Evolutionary conservation across 2,329 filamentous ascomycete species (phyloP).

Genomic region (Neonectria sp.): DNA sequence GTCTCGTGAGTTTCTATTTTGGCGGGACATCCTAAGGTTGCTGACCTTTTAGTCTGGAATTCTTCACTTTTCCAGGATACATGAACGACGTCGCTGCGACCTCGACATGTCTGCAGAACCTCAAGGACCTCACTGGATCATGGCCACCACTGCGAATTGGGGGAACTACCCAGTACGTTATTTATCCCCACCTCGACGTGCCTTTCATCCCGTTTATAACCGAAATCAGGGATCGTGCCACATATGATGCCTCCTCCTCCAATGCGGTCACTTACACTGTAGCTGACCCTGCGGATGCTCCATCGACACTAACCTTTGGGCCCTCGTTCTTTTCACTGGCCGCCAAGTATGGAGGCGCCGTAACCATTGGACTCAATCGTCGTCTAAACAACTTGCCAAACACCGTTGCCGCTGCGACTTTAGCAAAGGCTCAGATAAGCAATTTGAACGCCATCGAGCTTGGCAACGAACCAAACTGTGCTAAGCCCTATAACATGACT

Average conservation of each 20-base stretch:
- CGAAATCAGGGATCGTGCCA: constrained; percentile 61
- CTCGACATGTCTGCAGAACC: constrained; percentile 65
- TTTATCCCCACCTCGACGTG: not conserved
- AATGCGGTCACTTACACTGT: constrained; percentile 68
- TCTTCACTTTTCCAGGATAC: constrained; percentile 70
- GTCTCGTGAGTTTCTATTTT: constrained; percentile 56
- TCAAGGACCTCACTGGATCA: constrained; percentile 63
- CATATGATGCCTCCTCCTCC: constrained; percentile 61
- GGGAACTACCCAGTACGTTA: constrained; percentile 66
- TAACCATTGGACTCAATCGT: constrained; percentile 69
- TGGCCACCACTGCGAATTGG: constrained; percentile 71
- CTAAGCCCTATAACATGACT: constrained; percentile 33
- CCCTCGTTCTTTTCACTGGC: constrained; percentile 67
- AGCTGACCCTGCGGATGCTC: constrained; percentile 62
- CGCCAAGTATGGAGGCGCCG: constrained; percentile 62
- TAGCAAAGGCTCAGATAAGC: constrained; percentile 59
- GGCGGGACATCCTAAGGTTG: not conserved
- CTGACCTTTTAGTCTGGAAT: constrained; percentile 61
- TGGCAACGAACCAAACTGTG: constrained; percentile 71
- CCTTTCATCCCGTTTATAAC: not conserved
- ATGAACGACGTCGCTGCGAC: constrained; percentile 67
- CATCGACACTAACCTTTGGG: constrained; percentile 65
- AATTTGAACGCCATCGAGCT: constrained; percentile 70
- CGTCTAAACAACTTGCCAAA: constrained; percentile 67
- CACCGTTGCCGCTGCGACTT: constrained; percentile 66